These are phyloP conservation scores for Adansonia digitata DNA, from an alignment of 345 rosid genomes.

Conservation along the genomic window DNA sequence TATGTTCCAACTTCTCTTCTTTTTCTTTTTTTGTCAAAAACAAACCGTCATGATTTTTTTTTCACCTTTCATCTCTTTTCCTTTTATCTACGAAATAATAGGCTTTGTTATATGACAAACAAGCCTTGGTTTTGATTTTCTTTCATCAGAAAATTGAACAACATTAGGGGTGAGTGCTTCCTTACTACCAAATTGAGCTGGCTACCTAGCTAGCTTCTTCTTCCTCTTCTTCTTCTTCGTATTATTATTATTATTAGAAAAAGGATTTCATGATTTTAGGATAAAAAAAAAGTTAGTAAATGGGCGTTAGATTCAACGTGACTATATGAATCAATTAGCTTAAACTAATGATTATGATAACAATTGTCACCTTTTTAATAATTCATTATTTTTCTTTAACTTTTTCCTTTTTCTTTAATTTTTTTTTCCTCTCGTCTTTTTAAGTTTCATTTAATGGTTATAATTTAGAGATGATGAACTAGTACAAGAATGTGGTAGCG, in stretches of 20 bases:
- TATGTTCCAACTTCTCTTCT: conserved; percentile 23
- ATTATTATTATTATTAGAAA: too few relatives aligned
- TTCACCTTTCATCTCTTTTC: conserved; percentile 15
- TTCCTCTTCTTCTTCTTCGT: too few relatives aligned
- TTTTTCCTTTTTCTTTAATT: not conserved
- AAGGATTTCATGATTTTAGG: too few relatives aligned
- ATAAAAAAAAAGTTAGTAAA: too few relatives aligned
- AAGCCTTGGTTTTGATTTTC: conserved; percentile 8
- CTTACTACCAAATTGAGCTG: conserved; percentile 45
- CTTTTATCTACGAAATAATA: not conserved
- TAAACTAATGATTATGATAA: conserved; percentile 33
- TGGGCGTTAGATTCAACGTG: too few relatives aligned
- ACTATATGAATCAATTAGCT: too few relatives aligned
- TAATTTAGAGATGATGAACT: conserved; percentile 35
- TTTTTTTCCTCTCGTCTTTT: not conserved
- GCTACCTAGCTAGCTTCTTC: conserved; percentile 16
- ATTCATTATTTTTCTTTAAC: conserved; percentile 8
- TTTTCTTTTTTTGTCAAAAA: not conserved
- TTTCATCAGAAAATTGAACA: not conserved
- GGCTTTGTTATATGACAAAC: too few relatives aligned
- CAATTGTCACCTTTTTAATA: conserved; percentile 38
- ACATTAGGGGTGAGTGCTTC: conserved; percentile 25
- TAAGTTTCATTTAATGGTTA: conserved; percentile 14
- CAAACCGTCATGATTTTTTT: conserved; percentile 10
- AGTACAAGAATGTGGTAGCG: too few relatives aligned